Evolutionary conservation across 108 stramenopile species (phyloP).

Genomic region (Asterionellopsis glacialis): DNA sequence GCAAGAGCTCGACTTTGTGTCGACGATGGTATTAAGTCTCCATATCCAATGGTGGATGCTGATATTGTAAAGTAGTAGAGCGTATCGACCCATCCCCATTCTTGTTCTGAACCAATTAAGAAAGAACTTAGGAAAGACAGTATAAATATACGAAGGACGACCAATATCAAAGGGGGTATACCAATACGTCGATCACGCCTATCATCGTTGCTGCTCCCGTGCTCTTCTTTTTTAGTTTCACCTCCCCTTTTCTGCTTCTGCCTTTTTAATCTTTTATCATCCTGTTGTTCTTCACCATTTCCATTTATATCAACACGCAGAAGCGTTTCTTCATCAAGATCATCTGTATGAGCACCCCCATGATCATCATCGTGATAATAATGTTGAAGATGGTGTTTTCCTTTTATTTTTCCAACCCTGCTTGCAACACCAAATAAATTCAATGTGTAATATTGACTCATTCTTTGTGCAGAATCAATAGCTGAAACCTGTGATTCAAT

Average conservation of each 20-base stretch:
- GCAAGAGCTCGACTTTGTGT: conserved; percentile 19
- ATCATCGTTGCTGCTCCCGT: no score
- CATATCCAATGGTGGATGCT: conserved; percentile 40
- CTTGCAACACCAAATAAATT: not conserved
- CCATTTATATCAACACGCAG: no score
- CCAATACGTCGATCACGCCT: no score
- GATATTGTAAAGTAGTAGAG: conserved; percentile 21
- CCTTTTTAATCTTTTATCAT: no score
- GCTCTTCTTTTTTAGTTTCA: no score
- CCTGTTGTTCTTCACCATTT: no score
- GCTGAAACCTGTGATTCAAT: conserved; percentile 7
- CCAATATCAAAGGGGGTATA: not conserved
- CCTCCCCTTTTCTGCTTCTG: no score
- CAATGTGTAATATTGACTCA: not conserved
- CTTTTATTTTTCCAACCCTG: not conserved
- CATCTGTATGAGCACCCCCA: no score
- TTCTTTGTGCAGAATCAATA: not conserved
- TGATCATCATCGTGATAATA: not conserved
- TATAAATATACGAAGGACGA: no score
- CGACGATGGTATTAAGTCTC: conserved; percentile 24
- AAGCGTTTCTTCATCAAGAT: no score
- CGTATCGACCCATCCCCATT: conserved; percentile 12
- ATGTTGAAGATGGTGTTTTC: not conserved
- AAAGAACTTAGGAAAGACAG: not conserved
- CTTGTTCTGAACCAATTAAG: not conserved